Base-by-base conservation (phyloP, 345 rosid genomes). In the Populus simonii region DNA sequence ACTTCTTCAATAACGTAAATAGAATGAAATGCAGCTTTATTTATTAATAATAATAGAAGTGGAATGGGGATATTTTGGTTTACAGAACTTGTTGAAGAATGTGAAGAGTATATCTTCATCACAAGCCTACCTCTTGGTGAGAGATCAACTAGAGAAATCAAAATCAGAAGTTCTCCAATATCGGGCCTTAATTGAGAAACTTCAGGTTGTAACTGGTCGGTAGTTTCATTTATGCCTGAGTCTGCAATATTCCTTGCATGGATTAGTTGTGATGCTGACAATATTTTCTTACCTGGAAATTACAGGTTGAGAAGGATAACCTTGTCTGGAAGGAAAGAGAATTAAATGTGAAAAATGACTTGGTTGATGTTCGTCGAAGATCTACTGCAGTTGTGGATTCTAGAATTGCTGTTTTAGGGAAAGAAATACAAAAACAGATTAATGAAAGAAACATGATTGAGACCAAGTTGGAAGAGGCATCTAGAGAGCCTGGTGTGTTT, bases 151-250 rank as follows among this genome's bases (percentile, higher is more conserved):
- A 70, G 92, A 85, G 79, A 92, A 85, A 76, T 88, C 94, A 81
- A 96, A 92, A 82, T 80, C 89, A 43, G 92, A 89, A 82, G 94
- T 89, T 83, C 53, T 76, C 59, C 82, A 80, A 63, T 92, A 89
- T 88, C 96, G 88, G 86, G 88, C 92, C 80, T 80, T 89, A 74
- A 90, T 84, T 47, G 94, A 92, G 91, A 96, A 90, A 90, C 91
- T 93, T 74, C 98, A 96, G 99, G 99, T 96, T 88, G 93, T 87
- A 86, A 86, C 89, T 84, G 89, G 89, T 86, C 83, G 86, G 82
- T 82, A 83, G 86, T 88, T 89, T 85, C 80, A 83, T 81, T 84
- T 84, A 70, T 83, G 79, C 80, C 77, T 66, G 81, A 55, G 49
- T 72, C 80, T 68, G 74, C 49, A 79, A 51, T 80, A 80, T 80